These are phyloP conservation scores for Jaenimonas drosophilae DNA, from an alignment of 208 protist species.

Conservation along the genomic window DNA sequence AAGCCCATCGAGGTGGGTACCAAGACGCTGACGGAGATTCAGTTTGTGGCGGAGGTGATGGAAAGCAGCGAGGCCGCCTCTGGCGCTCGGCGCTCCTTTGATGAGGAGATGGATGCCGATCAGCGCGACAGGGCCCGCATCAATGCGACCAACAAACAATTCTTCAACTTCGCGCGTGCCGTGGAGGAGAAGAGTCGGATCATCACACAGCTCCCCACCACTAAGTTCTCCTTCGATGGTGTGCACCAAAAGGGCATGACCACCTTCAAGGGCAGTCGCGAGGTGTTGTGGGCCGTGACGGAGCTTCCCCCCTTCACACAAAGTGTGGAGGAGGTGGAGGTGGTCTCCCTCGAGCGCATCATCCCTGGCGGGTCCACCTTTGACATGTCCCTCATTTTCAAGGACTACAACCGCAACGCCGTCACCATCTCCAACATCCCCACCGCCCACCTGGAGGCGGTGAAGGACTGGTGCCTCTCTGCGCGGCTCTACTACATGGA, in stretches of 20 bases:
- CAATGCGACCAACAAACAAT: conserved; percentile 76
- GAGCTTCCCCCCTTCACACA: conserved; percentile 93
- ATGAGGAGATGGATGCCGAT: conserved; percentile 74
- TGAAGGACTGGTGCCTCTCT: conserved; percentile 81
- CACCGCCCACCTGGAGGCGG: conserved; percentile 28
- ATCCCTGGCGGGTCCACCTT: conserved; percentile 87
- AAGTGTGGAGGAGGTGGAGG: conserved; percentile 90
- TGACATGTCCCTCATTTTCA: conserved; percentile 96
- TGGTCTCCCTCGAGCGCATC: conserved; percentile 93
- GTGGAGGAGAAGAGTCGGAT: conserved; percentile 68
- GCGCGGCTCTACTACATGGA: conserved; percentile 81
- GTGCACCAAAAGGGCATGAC: conserved; percentile 67
- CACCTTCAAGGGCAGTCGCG: conserved; percentile 57
- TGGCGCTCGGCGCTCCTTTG: conserved; percentile 36
- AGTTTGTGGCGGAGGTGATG: conserved; percentile 96
- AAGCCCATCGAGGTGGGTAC: conserved; percentile 95
- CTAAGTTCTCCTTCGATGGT: conserved; percentile 78
- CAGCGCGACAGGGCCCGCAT: conserved; percentile 59
- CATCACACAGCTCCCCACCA: conserved; percentile 66
- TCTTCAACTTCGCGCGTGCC: conserved; percentile 60
- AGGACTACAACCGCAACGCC: conserved; percentile 89
- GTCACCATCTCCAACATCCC: conserved; percentile 61
- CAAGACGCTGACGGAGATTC: conserved; percentile 92
- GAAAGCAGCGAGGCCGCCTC: conserved; percentile 72
- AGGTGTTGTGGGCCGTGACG: conserved; percentile 77